Evolutionary conservation across 371 early-diverging fungal species (phyloP), one percentile per base, ranked within the genome.

Genomic region (Apophysomyces variabilis): DNA sequence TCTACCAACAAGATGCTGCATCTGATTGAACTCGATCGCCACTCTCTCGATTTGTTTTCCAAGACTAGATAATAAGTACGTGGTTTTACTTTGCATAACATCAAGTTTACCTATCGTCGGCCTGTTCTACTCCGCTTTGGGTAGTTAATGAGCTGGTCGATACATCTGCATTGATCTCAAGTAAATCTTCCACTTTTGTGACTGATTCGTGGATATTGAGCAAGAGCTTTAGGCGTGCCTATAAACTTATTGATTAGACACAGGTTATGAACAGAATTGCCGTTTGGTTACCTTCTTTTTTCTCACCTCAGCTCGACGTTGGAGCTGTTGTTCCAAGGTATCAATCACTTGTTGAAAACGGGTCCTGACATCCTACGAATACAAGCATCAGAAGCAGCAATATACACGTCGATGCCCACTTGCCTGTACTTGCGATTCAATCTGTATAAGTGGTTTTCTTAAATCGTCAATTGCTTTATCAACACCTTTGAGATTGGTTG

Each of bases 11-110:
- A 93, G 79, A 70, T 90, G 92, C 65, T 89, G 91, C 84, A 94
- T 87, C 61, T 94, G 93, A 56, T 93, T 93, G 69, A 85, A 94
- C 76, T 94, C 94, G 47, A 91, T 90, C 9, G 94, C 94, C n/a
- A 93, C 93, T 32, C 93, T 87, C 66, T 94, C 94, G 18, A 94
- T 83, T 39, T 90, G 87, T 63, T 93, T 93, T 7, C 78, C 78
- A 0, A 73, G 58, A 39, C 78, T 76, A 46, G 12, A 60, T 0
- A 39, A 12, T 45, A 26, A 26, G 3, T 26, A 3, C 32, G 32
- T 26, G 32, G 16, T 38, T 35, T 38, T 38, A 38, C 37, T n/a
- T n/a, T 18, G 38, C 3, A 43, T 26, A 16, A 18, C 56, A 32
- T 50, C 36, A 41, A 26, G 35, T 41, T 50, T 44, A 71, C 66